Conservation (phyloP, 352 stramenopile species). For the Pythium coloratum region DNA sequence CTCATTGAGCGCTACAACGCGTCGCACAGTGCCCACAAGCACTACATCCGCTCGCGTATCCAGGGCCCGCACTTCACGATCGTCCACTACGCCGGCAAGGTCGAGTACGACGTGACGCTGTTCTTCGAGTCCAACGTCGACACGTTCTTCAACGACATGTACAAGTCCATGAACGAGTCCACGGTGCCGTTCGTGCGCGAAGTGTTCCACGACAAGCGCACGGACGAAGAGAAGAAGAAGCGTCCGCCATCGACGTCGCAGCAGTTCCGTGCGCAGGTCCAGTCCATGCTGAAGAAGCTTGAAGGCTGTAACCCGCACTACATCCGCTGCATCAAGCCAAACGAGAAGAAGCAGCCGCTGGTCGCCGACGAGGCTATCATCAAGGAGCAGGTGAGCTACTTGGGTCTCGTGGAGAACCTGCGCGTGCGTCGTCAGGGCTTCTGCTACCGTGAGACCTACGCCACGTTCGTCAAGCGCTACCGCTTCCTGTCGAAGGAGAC, state of each 20-base stretch:
- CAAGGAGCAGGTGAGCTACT: conserved; percentile 74
- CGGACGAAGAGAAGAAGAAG: conserved; percentile 81
- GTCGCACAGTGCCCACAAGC: conserved; percentile 63
- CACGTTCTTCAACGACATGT: conserved; percentile 84
- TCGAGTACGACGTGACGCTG: conserved; percentile 83
- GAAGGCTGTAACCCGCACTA: conserved; percentile 90
- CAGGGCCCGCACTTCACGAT: conserved; percentile 77
- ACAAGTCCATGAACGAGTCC: conserved; percentile 70
- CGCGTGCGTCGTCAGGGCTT: conserved; percentile 84
- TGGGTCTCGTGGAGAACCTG: conserved; percentile 83
- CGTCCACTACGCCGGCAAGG: conserved; percentile 83
- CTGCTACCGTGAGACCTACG: conserved; percentile 83
- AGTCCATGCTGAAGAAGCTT: conserved; percentile 80
- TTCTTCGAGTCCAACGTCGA: conserved; percentile 88
- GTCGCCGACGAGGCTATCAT: conserved; percentile 68
- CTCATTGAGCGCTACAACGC: conserved; percentile 80
- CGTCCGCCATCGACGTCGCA: conserved; percentile 80
- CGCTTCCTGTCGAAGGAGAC: conserved; percentile 81
- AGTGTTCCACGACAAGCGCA: conserved; percentile 79
- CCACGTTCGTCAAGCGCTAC: conserved; percentile 83
- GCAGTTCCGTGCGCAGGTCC: conserved; percentile 81
- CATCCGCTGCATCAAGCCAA: conserved; percentile 91
- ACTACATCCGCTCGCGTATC: conserved; percentile 76
- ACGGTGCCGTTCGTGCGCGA: conserved; percentile 73
- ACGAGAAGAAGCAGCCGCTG: conserved; percentile 84